These are phyloP conservation scores for Lasiosphaeria hispida DNA, from an alignment of 495 filamentous ascomycete genomes.

Conservation along the genomic window DNA sequence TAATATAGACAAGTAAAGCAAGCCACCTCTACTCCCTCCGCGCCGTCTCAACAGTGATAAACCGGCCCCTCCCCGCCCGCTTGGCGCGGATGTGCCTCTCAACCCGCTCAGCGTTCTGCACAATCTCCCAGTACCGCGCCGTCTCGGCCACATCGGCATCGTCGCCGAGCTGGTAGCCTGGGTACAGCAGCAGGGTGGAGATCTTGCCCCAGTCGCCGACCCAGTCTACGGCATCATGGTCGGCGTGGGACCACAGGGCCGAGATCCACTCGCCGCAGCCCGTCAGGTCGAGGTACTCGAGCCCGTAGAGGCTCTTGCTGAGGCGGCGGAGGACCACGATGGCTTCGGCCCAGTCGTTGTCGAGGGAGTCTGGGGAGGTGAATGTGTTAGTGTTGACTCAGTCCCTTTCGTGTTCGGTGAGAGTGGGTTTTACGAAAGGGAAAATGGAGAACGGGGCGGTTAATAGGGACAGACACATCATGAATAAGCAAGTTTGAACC, in stretches of 20 bases:
- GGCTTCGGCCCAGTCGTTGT: slow-evolving; percentile 69
- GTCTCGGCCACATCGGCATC: slow-evolving; percentile 15
- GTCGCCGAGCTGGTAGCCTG: slow-evolving; percentile 31
- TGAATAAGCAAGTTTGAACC: too few relatives aligned
- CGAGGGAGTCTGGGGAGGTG: slow-evolving; percentile 39
- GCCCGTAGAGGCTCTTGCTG: slow-evolving; percentile 61
- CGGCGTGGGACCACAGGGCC: slow-evolving; percentile 48
- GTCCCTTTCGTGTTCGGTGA: too few relatives aligned
- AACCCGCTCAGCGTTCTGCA: slow-evolving; percentile 31
- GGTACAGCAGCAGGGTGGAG: slow-evolving; percentile 32
- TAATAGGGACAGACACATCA: too few relatives aligned
- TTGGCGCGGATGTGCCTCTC: slow-evolving; percentile 38
- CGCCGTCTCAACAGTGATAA: slow-evolving; percentile 41
- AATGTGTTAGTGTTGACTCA: too few relatives aligned
- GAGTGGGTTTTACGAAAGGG: not conserved
- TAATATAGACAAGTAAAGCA: too few relatives aligned
- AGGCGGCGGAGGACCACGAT: slow-evolving; percentile 67
- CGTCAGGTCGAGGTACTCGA: slow-evolving; percentile 78
- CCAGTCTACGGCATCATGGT: slow-evolving; percentile 43
- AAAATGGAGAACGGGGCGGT: not conserved
- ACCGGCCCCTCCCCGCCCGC: slow-evolving; percentile 36
- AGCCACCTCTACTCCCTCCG: not conserved
- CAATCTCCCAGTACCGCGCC: slow-evolving; percentile 26
- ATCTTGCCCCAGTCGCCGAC: slow-evolving; percentile 46
- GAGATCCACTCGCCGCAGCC: slow-evolving; percentile 71